Percentiles rank a stretch among this genome's conserved stretches.
Evolutionary conservation across 768 basidiomycete species (phyloP).

Genomic region (Tephrocybe sp.): DNA sequence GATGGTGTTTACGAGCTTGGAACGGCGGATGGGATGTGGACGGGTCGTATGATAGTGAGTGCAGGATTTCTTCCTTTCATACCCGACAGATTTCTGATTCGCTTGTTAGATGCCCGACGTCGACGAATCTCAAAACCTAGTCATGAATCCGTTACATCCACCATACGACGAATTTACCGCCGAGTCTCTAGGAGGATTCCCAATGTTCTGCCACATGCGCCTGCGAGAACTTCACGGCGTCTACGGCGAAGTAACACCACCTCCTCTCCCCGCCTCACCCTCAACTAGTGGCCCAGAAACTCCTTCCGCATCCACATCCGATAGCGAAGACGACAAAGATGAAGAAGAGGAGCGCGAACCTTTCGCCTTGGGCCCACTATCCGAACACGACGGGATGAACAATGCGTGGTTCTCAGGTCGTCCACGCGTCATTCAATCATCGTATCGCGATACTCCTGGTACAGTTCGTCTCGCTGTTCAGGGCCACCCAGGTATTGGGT

Average conservation of each 20-base stretch:
- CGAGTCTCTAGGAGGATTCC: background rate
- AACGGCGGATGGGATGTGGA: conserved; percentile 49
- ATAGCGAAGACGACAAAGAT: conserved; percentile 9
- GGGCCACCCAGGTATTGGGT: background rate
- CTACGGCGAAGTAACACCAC: conserved; percentile 11
- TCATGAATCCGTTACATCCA: conserved; percentile 14
- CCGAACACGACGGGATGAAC: conserved; percentile 11
- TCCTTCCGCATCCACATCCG: background rate
- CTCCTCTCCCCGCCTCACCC: background rate
- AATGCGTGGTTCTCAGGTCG: conserved; percentile 20
- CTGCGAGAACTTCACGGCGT: conserved; percentile 50
- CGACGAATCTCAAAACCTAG: conserved; percentile 13
- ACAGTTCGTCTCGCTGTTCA: background rate
- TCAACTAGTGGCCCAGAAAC: background rate
- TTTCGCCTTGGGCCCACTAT: conserved; percentile 11
- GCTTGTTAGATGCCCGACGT: conserved; percentile 22
- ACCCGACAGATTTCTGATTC: background rate
- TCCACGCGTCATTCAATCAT: conserved; percentile 6
- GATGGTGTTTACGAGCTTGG: conserved; percentile 42
- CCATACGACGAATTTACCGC: conserved; percentile 24
- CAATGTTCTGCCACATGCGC: conserved; percentile 41
- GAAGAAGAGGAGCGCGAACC: conserved; percentile 18
- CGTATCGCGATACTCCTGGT: background rate
- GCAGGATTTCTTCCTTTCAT: background rate
- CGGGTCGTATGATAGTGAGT: conserved; percentile 55